These are phyloP conservation scores for Ajuga chamaepitys DNA, from an alignment of 257 asterid species.

Conservation along the genomic window DNA sequence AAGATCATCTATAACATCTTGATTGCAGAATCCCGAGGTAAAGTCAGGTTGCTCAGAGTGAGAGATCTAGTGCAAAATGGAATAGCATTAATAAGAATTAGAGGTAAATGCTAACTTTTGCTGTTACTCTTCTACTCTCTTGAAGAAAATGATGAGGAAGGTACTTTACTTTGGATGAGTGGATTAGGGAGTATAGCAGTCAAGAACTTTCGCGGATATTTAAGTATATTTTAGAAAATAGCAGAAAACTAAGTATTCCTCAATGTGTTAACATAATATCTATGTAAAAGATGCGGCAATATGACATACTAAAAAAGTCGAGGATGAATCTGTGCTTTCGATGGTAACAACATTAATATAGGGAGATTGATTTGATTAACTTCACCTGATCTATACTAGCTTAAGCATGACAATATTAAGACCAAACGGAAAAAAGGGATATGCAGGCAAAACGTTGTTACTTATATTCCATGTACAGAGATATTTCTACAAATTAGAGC, in stretches of 20 bases:
- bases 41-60: not conserved
- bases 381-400: not conserved
- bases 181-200: no score
- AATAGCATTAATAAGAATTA: not conserved
- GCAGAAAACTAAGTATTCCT: not conserved
- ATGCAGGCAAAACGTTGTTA: not conserved
- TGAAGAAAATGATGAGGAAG: no score
- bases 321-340: no score
- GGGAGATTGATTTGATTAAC: not conserved
- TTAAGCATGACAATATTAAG: not conserved
- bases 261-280: not conserved
- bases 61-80: not conserved
- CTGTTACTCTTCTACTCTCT: no score
- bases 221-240: not conserved
- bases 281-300: not conserved
- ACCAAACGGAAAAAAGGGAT: not conserved
- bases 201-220: no score
- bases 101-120: no score
- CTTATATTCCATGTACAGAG: not conserved
- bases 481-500: not conserved
- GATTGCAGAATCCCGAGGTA: not conserved
- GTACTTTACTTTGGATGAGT: no score
- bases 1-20: not conserved
- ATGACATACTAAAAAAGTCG: not conserved
- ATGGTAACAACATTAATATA: not conserved